Evolutionary conservation across 768 basidiomycete genomes (phyloP).

Genomic region (Kockovaella imperatae): DNA sequence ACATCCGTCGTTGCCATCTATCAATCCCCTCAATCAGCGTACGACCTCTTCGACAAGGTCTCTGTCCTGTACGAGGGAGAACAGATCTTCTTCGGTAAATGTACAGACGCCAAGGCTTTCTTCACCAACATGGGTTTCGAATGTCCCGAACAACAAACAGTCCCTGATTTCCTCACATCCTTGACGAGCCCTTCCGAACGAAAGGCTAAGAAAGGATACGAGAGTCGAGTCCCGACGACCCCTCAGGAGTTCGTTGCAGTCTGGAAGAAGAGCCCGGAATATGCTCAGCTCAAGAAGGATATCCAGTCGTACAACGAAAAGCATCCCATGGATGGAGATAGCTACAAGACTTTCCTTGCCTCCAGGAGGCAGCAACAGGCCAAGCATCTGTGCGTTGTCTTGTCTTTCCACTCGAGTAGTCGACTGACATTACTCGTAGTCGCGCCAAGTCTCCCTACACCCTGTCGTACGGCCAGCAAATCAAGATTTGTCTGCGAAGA

Average conservation of each 20-base stretch:
- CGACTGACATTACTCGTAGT: slow-evolving; percentile 46
- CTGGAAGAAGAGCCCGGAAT: slow-evolving; percentile 52
- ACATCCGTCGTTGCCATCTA: slow-evolving; percentile 50
- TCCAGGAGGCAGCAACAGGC: slow-evolving; percentile 59
- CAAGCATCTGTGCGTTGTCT: slow-evolving; percentile 70
- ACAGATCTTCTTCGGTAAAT: slow-evolving; percentile 51
- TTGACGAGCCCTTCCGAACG: slow-evolving; percentile 74
- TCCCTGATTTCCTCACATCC: slow-evolving; percentile 51
- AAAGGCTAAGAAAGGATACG: slow-evolving; percentile 60
- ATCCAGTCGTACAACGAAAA: slow-evolving; percentile 54
- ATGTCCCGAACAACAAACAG: slow-evolving; percentile 49
- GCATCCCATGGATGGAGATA: slow-evolving; percentile 37
- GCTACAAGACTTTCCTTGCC: slow-evolving; percentile 64
- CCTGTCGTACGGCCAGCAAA: slow-evolving; percentile 50
- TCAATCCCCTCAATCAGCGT: slow-evolving; percentile 48
- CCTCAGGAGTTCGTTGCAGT: slow-evolving; percentile 54
- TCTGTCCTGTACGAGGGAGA: slow-evolving; percentile 50
- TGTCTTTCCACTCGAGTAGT: slow-evolving; percentile 47
- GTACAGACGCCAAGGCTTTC: slow-evolving; percentile 47
- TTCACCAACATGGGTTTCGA: slow-evolving; percentile 51
- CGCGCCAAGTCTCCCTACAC: slow-evolving; percentile 47
- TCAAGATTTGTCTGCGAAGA: slow-evolving; percentile 49
- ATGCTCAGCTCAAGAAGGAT: slow-evolving; percentile 51
- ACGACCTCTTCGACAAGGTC: slow-evolving; percentile 51
- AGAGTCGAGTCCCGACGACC: slow-evolving; percentile 58